These are phyloP conservation scores for Oenanthe javanica DNA, from an alignment of 140 eudicot species.

Conservation along the genomic window DNA sequence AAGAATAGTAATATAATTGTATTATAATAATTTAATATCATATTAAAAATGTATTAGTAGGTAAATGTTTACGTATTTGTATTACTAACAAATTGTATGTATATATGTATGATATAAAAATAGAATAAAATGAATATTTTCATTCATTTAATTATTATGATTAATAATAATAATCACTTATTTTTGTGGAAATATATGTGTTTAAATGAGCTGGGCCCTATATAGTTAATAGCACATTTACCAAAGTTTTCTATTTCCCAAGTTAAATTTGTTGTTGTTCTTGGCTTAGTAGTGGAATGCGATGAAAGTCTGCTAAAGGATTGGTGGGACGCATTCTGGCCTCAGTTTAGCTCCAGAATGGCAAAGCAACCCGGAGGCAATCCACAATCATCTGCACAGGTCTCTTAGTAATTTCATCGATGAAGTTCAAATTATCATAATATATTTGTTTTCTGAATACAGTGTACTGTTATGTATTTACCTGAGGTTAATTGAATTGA, in stretches of 20 bases:
- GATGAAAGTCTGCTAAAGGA: slow-evolving; percentile 20
- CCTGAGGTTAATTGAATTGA: background rate
- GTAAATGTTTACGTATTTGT: too few relatives aligned
- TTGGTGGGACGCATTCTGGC: slow-evolving; percentile 35
- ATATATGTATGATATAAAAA: too few relatives aligned
- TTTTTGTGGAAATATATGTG: too few relatives aligned
- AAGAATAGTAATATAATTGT: too few relatives aligned
- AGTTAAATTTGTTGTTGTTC: background rate
- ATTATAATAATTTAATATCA: too few relatives aligned
- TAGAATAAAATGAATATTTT: too few relatives aligned
- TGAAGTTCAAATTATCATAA: background rate
- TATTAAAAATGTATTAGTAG: too few relatives aligned
- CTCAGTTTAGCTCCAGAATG: background rate
- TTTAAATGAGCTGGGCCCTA: background rate
- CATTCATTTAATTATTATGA: too few relatives aligned
- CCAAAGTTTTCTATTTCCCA: background rate
- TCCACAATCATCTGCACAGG: slow-evolving; percentile 13
- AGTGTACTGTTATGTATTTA: too few relatives aligned
- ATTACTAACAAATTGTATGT: too few relatives aligned
- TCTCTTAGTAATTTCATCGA: slow-evolving; percentile 1
- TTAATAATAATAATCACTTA: too few relatives aligned
- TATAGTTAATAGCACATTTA: background rate
- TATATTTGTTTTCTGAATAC: background rate
- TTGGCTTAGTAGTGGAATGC: slow-evolving; percentile 8
- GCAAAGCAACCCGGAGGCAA: background rate